phyloP scores from a whole-genome alignment of 306 rosid species.

The Lablab purpureus region DNA sequence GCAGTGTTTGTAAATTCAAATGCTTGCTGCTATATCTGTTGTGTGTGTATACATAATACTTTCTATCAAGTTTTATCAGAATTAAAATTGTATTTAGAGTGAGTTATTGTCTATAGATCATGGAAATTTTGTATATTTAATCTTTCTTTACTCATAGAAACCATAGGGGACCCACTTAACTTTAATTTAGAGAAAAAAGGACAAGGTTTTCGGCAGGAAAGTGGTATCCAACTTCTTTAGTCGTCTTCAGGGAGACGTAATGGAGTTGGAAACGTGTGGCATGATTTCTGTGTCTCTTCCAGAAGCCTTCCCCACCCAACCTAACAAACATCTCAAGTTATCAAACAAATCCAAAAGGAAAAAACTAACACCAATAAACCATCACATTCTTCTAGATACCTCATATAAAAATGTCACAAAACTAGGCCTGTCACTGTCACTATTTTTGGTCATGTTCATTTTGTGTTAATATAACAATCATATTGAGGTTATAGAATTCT shows the following conservation, averaged over 20 bases:
- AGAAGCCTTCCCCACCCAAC: slow-evolving; percentile 43
- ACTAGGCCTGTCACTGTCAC: slow-evolving; percentile 30
- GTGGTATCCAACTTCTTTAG: slow-evolving; percentile 15
- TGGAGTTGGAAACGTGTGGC: slow-evolving; percentile 50
- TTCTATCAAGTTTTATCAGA: no score
- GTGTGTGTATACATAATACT: not conserved
- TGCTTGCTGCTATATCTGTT: no score
- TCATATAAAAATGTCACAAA: not conserved
- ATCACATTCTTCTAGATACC: slow-evolving; percentile 48
- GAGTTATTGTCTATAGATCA: not conserved
- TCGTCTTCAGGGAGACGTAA: slow-evolving; percentile 44
- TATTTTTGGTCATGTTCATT: not conserved
- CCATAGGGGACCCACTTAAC: not conserved
- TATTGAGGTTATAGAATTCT: not conserved
- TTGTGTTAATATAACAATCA: slow-evolving; percentile 25
- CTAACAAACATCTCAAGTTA: not conserved
- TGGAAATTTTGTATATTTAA: not conserved
- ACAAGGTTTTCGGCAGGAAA: not conserved
- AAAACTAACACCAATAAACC: not conserved
- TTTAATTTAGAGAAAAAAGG: not conserved
- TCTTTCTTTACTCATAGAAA: not conserved
- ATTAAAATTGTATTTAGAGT: not conserved
- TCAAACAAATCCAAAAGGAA: slow-evolving; percentile 11
- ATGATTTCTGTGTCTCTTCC: slow-evolving; percentile 32
- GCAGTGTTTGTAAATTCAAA: no score